phyloP scores from a whole-genome alignment of 2,329 filamentous ascomycete genomes.

The Septoria linicola region DNA sequence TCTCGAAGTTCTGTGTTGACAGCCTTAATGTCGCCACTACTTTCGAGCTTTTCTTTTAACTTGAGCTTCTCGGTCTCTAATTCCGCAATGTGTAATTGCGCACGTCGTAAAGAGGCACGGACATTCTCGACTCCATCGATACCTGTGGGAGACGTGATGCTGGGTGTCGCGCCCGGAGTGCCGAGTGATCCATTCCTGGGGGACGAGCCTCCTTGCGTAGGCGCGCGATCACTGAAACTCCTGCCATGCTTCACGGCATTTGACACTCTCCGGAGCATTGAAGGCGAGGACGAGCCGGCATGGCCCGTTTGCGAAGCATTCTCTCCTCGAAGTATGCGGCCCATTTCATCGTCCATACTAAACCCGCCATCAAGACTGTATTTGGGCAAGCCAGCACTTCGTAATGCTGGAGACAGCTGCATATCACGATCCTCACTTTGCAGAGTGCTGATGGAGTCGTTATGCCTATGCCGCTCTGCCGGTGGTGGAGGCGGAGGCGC shows the following conservation, averaged over 20 bases:
- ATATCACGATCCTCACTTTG: conserved; percentile 39
- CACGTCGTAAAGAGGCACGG: conserved; percentile 25
- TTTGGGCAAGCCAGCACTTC: conserved; percentile 42
- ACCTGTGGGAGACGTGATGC: conserved; percentile 26
- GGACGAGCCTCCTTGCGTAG: conserved; percentile 28
- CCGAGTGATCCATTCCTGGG: conserved; percentile 44
- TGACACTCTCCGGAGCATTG: conserved; percentile 82
- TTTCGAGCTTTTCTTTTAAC: conserved; percentile 55
- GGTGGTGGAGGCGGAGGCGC: conserved; percentile 43
- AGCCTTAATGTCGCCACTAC: conserved; percentile 63
- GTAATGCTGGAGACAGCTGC: conserved; percentile 33
- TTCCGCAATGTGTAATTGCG: conserved; percentile 62
- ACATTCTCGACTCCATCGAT: conserved; percentile 25
- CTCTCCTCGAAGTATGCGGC: conserved; percentile 77
- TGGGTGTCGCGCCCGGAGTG: conserved; percentile 25
- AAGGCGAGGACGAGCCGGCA: conserved; percentile 47
- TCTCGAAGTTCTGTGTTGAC: conserved; percentile 86
- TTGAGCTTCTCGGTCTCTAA: conserved; percentile 73
- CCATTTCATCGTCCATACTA: conserved; percentile 93
- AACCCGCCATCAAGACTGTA: conserved; percentile 79
- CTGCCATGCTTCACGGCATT: conserved; percentile 92
- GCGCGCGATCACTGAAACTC: conserved; percentile 68
- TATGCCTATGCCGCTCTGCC: conserved; percentile 39
- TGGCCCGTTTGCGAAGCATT: conserved; percentile 42
- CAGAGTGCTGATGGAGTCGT: conserved; percentile 47